A percentile compares a stretch with the other conserved stretches of the same genome.
Evolutionary conservation across 768 basidiomycete species (phyloP).

Genomic region (Phanerodontia chrysosporium): DNA sequence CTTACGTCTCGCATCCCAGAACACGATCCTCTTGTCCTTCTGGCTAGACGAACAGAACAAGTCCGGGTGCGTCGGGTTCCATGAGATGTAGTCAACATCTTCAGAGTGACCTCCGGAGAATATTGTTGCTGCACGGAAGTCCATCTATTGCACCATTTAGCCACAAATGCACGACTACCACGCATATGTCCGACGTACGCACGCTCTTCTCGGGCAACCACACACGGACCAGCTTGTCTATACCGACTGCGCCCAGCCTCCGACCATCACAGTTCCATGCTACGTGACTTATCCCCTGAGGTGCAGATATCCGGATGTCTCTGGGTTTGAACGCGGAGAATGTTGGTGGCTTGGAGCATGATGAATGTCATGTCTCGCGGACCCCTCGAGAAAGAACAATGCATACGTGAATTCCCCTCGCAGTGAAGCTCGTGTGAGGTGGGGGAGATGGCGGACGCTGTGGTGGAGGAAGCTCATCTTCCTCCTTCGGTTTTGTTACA

Average conservation of each 20-base stretch:
- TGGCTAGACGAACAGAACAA: conserved; percentile 78
- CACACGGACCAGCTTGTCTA: conserved; percentile 73
- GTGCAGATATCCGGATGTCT: conserved; percentile 61
- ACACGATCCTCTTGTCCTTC: conserved; percentile 69
- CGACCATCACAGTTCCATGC: conserved; percentile 85
- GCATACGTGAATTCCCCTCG: conserved; percentile 72
- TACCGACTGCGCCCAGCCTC: conserved; percentile 75
- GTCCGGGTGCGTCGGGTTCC: conserved; percentile 84
- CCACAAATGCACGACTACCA: not conserved
- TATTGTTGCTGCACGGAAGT: conserved; percentile 57
- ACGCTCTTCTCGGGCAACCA: conserved; percentile 80
- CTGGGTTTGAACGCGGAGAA: conserved; percentile 80
- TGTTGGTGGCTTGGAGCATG: conserved; percentile 53
- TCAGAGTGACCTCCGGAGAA: conserved; percentile 73
- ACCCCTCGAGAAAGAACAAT: conserved; percentile 1
- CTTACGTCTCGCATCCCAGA: conserved; percentile 84
- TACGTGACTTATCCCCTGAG: conserved; percentile 67
- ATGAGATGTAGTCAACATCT: conserved; percentile 78
- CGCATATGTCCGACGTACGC: conserved; percentile 23
- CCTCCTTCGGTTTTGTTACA: conserved; percentile 29
- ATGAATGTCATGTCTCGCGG: not conserved
- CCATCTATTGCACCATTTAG: conserved; percentile 45
- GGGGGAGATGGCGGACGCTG: conserved; percentile 65
- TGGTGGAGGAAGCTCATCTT: conserved; percentile 31
- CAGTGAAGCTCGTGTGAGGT: conserved; percentile 63